These are phyloP conservation scores for Aspergillus ellipticus DNA, from an alignment of 495 filamentous ascomycete genomes.

Conservation along the genomic window DNA sequence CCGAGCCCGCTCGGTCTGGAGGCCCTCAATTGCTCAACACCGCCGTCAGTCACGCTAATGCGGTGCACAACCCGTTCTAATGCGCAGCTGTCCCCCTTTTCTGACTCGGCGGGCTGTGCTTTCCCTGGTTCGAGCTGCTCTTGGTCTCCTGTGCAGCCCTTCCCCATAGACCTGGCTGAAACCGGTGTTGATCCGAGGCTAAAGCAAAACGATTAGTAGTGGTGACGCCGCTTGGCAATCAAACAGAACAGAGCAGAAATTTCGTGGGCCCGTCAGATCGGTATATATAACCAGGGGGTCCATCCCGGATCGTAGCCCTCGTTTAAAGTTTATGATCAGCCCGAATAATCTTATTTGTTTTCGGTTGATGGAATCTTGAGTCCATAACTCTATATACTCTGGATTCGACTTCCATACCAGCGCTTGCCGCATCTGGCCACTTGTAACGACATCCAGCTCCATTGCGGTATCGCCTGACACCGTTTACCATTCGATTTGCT, in stretches of 20 bases:
- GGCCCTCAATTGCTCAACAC: not conserved
- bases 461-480: not conserved
- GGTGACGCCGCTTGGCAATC: not conserved
- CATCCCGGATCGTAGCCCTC: not conserved
- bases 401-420: not conserved
- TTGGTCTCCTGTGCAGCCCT: not conserved
- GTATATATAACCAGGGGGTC: not conserved
- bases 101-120: not conserved
- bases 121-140: not conserved
- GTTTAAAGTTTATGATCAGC: not conserved
- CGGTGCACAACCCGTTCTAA: slow-evolving; percentile 2
- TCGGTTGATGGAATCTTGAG: not conserved
- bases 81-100: not conserved
- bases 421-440: no score
- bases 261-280: not conserved
- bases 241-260: not conserved
- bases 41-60: not conserved
- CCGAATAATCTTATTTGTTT: not conserved
- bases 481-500: not conserved
- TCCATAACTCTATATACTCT: not conserved
- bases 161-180: not conserved
- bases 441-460: not conserved
- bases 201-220: not conserved
- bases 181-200: not conserved
- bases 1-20: slow-evolving; percentile 2